phyloP scores from a whole-genome alignment of 2,329 filamentous ascomycete species.

The Aspergillus sp. region DNA sequence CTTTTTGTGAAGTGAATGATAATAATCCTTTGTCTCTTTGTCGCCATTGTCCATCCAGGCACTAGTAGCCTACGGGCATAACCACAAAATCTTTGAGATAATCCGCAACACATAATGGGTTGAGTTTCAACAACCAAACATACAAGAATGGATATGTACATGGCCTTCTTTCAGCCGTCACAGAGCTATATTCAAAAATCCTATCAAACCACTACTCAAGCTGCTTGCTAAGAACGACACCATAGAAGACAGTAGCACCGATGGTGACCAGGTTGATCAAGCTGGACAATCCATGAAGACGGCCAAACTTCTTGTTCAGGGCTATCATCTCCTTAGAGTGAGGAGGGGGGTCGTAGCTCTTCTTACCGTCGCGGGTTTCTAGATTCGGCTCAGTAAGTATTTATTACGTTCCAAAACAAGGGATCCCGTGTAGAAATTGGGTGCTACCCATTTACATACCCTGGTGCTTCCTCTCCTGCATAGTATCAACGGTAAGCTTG shows the following conservation, averaged over 20 bases:
- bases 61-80: not conserved
- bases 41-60: not conserved
- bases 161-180: too few relatives aligned
- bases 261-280: slow-evolving; percentile 74
- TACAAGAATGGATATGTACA: not conserved
- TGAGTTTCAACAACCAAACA: not conserved
- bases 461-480: slow-evolving; percentile 75
- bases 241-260: slow-evolving; percentile 72
- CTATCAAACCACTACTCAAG: slow-evolving; percentile 8
- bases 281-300: slow-evolving; percentile 78
- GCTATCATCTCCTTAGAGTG: slow-evolving; percentile 81
- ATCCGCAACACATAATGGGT: not conserved
- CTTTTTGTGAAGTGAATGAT: not conserved
- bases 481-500: slow-evolving; percentile 72
- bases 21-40: not conserved
- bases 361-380: slow-evolving; percentile 88
- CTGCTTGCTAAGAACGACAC: slow-evolving; percentile 64
- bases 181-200: not conserved
- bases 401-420: not conserved
- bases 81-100: not conserved
- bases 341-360: slow-evolving; percentile 73
- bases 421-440: not conserved
- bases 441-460: slow-evolving; percentile 51
- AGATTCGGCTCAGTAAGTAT: not conserved
- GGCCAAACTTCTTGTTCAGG: slow-evolving; percentile 75